Conservation (phyloP, 106 monocot species). For the Apostasia ramifera region DNA sequence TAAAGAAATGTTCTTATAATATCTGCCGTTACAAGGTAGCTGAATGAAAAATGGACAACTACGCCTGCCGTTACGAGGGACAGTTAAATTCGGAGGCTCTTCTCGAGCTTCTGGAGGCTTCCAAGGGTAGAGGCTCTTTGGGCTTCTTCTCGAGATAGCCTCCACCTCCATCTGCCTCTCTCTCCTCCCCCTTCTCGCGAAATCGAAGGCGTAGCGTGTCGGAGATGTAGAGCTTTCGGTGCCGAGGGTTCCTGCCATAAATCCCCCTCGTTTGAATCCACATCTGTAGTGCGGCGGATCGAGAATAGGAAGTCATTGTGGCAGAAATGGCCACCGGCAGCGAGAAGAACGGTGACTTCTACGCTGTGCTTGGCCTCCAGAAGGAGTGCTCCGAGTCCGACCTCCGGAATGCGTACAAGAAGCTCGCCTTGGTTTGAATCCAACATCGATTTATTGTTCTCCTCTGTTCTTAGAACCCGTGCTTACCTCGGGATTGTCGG, state of each 20-base stretch:
- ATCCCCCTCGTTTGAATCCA: background rate
- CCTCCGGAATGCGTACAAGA: constrained; percentile 73
- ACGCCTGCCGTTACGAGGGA: no score
- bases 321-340: constrained; percentile 18
- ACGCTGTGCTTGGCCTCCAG: constrained; percentile 70
- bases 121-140: background rate
- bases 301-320: background rate
- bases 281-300: background rate
- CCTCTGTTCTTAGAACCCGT: background rate
- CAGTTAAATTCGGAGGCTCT: no score
- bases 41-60: no score
- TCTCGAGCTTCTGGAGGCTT: constrained; percentile 3
- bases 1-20: no score
- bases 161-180: background rate
- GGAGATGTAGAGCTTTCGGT: background rate
- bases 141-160: background rate
- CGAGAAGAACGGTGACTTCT: constrained; percentile 40
- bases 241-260: background rate
- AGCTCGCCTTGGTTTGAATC: constrained; percentile 69
- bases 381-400: constrained; percentile 87
- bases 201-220: constrained; percentile 11
- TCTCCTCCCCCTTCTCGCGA: constrained; percentile 1
- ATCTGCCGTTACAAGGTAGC: no score
- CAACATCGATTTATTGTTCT: background rate
- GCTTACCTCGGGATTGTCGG: background rate